phyloP scores from a whole-genome alignment of 1,139 yeast genomes.

The Debaryomyces subglobosus region DNA sequence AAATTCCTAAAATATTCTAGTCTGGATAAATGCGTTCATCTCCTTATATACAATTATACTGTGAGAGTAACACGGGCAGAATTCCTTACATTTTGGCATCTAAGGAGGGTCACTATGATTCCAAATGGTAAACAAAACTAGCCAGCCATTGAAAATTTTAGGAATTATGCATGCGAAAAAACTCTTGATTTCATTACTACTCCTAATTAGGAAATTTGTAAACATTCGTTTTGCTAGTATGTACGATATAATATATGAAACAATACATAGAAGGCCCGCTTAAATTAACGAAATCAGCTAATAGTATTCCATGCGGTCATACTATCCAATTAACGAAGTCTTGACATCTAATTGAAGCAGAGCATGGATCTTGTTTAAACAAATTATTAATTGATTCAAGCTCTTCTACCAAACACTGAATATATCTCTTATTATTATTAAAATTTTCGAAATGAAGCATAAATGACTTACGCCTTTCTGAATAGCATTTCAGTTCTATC shows the following conservation, averaged over 20 bases:
- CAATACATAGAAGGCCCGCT: neutral
- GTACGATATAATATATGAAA: neutral
- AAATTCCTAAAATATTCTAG: neutral
- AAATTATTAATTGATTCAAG: slow-evolving; percentile 13
- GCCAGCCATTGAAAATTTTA: slow-evolving; percentile 7
- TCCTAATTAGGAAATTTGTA: slow-evolving; percentile 17
- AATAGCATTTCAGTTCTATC: slow-evolving; percentile 11
- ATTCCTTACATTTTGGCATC: neutral
- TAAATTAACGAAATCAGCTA: neutral
- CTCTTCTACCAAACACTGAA: slow-evolving; percentile 16
- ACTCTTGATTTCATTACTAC: slow-evolving; percentile 13
- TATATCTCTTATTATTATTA: slow-evolving; percentile 14
- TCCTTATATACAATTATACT: neutral
- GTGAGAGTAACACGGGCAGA: neutral
- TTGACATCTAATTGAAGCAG: slow-evolving; percentile 18
- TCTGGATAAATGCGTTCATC: neutral
- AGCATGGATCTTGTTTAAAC: slow-evolving; percentile 11
- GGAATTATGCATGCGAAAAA: slow-evolving; percentile 4
- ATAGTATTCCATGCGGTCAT: neutral
- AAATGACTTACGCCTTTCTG: slow-evolving; percentile 3
- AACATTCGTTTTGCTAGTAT: slow-evolving; percentile 8
- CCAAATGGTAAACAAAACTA: slow-evolving; percentile 4
- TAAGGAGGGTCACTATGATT: neutral
- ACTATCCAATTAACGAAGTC: slow-evolving; percentile 16
- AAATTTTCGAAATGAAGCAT: slow-evolving; percentile 6